Evolutionary conservation across 306 rosid genomes (phyloP).

Genomic region (Calophaca sinica): DNA sequence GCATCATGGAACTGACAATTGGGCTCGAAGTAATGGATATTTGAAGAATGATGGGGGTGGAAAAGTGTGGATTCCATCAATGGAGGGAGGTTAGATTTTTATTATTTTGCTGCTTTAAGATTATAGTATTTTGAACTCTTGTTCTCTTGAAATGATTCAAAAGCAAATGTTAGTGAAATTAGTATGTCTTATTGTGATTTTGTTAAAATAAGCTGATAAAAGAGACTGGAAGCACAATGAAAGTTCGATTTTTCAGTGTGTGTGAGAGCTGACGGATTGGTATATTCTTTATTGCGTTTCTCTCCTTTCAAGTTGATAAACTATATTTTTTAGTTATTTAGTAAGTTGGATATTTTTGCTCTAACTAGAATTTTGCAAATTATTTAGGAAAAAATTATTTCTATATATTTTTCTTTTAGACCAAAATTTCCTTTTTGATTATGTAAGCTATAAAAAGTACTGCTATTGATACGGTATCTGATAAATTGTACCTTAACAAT

Average conservation of each 20-base stretch:
- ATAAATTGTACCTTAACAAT: conserved; percentile 19
- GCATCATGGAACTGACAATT: conserved; percentile 53
- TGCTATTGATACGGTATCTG: conserved; percentile 28
- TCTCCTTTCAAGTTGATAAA: conserved; percentile 8
- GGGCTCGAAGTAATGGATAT: conserved; percentile 51
- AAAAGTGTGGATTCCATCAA: conserved; percentile 64
- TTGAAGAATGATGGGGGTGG: conserved; percentile 57
- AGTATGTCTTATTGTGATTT: background rate
- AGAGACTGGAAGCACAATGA: conserved; percentile 14
- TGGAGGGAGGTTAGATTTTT: conserved; percentile 71
- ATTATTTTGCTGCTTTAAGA: conserved; percentile 35
- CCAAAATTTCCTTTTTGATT: conserved; percentile 7
- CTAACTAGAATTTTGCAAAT: conserved; percentile 26
- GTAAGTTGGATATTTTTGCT: conserved; percentile 11
- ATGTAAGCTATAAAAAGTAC: background rate
- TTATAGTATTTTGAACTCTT: conserved; percentile 1
- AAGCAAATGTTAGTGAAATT: conserved; percentile 10
- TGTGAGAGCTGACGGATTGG: conserved; percentile 38
- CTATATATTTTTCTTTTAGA: conserved; percentile 19
- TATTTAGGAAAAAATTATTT: conserved; percentile 1
- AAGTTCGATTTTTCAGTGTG: conserved; percentile 4
- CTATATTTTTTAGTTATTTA: conserved; percentile 3
- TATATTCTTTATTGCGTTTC: conserved; percentile 13
- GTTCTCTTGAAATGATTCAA: background rate
- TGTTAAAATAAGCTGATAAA: background rate